Percentiles rank a stretch among this genome's conserved stretches.
phyloP scores from a whole-genome alignment of 2,329 filamentous ascomycete genomes.

The Fusarium miscanthi region DNA sequence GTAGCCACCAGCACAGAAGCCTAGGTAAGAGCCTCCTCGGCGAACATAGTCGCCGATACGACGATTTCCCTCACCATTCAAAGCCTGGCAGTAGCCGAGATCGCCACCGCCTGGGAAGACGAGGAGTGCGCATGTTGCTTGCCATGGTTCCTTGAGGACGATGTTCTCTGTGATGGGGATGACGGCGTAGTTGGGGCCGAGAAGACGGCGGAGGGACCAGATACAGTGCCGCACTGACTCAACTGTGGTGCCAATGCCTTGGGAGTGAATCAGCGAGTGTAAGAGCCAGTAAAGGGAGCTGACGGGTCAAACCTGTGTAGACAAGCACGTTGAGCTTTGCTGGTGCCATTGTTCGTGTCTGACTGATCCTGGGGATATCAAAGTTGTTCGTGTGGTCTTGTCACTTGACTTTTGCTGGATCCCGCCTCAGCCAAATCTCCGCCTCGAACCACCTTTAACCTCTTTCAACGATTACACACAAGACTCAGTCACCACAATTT shows the following conservation, averaged over 20 bases:
- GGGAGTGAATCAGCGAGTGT: slow-evolving; percentile 7
- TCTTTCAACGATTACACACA: slow-evolving; percentile 15
- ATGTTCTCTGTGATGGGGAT: slow-evolving; percentile 82
- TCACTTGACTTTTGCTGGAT: slow-evolving; percentile 42
- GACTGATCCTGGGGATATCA: not conserved
- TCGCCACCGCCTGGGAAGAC: slow-evolving; percentile 97
- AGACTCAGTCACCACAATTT: not conserved
- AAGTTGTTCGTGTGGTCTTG: slow-evolving; percentile 2
- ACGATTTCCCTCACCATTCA: slow-evolving; percentile 90
- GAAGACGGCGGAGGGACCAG: slow-evolving; percentile 84
- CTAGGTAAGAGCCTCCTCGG: slow-evolving; percentile 85
- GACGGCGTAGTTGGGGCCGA: slow-evolving; percentile 92
- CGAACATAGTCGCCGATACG: slow-evolving; percentile 88
- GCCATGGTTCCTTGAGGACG: slow-evolving; percentile 92
- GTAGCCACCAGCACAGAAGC: slow-evolving; percentile 95
- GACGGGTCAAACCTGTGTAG: slow-evolving; percentile 77
- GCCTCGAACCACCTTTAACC: slow-evolving; percentile 40
- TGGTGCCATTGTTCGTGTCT: slow-evolving; percentile 63
- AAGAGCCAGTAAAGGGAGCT: not conserved
- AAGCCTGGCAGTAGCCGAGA: slow-evolving; percentile 84
- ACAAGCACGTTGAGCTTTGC: slow-evolving; percentile 90
- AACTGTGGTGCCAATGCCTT: slow-evolving; percentile 85
- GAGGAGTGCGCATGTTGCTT: slow-evolving; percentile 84
- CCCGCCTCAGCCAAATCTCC: slow-evolving; percentile 38
- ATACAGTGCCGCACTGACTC: slow-evolving; percentile 92